Evolutionary conservation across 2,329 filamentous ascomycete species (phyloP), one percentile per base, ranked within the genome.

Genomic region (Aureobasidium vineae): DNA sequence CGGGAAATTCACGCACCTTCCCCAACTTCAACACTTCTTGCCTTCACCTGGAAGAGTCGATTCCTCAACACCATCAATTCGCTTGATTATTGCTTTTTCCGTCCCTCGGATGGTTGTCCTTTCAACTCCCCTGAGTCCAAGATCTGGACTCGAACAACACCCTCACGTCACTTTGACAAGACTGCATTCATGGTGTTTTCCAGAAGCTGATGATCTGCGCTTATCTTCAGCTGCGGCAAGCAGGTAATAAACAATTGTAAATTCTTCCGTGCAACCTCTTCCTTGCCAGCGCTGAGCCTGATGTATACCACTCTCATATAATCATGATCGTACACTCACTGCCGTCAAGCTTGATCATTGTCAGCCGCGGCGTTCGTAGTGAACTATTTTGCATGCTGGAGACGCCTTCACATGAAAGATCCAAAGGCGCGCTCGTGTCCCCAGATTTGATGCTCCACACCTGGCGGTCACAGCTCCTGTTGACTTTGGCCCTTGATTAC

Each of bases 11-110:
- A 59, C 54, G 57, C 57, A 52, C 59, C 33, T 47, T 63, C 49
- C 49, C 60, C 61, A 53, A 45, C 61, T 64, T 64, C 60, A 53
- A 53, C 60, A 52, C 36, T 63, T 54, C 36, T 61, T 63, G 47
- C 57, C 43, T 64, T 64, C 61, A 64, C 49, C 61, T 63, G 45
- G 59, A 50, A 38, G 59, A 63, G 59, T 63, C 59, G 59, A 63
- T 63, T 63, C 28, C 59, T 63, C 59, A 63, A 63, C 59, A 63
- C 33, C 33, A 52, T 16, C 19, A n/a, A 10, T 36, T 49, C 43
- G 49, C 19, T 61, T 38, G 5, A 36, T 38, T 49, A 11, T 47
- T 47, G 31, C 45, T 36, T 61, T 47, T 49, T 19, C 13, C 4
- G 11, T 61, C 23, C n/a, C 13, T 10, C 21, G 19, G 31, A 16